Base-by-base conservation (phyloP, 2,329 filamentous ascomycete species). In the Diplodia scrobiculata region DNA sequence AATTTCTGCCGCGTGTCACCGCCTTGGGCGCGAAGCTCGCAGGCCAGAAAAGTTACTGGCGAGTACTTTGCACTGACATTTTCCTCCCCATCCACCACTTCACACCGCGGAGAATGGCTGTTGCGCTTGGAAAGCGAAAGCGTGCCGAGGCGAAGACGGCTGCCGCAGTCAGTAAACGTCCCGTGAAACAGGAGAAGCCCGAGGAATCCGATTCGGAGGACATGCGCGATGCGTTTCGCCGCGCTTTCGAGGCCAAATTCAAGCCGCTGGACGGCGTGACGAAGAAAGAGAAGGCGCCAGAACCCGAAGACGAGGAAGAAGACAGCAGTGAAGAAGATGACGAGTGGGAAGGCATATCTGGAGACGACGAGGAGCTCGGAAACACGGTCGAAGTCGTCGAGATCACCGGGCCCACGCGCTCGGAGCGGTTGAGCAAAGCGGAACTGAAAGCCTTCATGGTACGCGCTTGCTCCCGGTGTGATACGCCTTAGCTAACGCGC, bases 181-280 rank as follows among this genome's bases (percentile, higher is more conserved):
- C 67, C 7, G 64, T 52, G 5, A 65, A 66, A 38, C 51, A 66
- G 32, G 55, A 47, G 36, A 17, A 14, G 65, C 69, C 67, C 19
- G 72, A 67, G 11, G 58, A 67, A 17, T 58, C 73, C 5, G 71
- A 74, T n/a, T 76, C 79, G 48, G 81, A 85, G 69, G 84, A 88
- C 67, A 83, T 90, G 13, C 87, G 91, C 71, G 91, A 89, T 66
- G 84, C 93, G 67, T 91, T 99, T 73, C 87, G 88, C 67, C 87
- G 86, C 71, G 90, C 94, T 75, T 98, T 98, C 74, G 95, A 97
- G 79, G 86, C 91, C 32, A 88, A 90, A 74, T 98, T 97, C 80
- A 86, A 87, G 74, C 92, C 94, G 9, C 77, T 97, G 47, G 82
- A 82, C 11, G 75, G 77, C 2, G 73, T 77, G 65, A 74, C 68